A percentile compares a stretch with the other conserved stretches of the same genome.
phyloP scores from a whole-genome alignment of 805 yeast species.

The Starmerella bombi region DNA sequence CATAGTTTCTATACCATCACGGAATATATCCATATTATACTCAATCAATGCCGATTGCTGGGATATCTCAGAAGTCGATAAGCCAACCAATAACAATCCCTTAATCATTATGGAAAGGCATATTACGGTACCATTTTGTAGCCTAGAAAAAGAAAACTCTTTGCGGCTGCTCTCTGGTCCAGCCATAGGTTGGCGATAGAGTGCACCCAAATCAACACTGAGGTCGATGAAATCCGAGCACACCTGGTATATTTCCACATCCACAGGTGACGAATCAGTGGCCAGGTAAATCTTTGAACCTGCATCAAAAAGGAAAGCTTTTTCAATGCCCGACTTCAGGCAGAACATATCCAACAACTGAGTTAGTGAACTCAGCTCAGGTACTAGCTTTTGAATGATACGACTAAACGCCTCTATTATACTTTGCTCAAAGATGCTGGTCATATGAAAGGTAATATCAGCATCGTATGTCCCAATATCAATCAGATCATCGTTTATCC shows the following conservation, averaged over 20 bases:
- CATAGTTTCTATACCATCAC: conserved; percentile 39
- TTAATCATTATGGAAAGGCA: conserved; percentile 85
- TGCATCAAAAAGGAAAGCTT: conserved; percentile 82
- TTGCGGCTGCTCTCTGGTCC: conserved; percentile 4
- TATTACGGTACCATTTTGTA: conserved; percentile 72
- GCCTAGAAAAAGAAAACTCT: conserved; percentile 32
- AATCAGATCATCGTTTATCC: conserved; percentile 82
- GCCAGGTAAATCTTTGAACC: conserved; percentile 90
- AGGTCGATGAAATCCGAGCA: conserved; percentile 96
- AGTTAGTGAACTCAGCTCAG: conserved; percentile 78
- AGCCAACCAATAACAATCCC: conserved; percentile 81
- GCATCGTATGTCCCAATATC: conserved; percentile 87
- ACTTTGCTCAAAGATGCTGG: conserved; percentile 90
- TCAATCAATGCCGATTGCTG: conserved; percentile 57
- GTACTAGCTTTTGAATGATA: conserved; percentile 79
- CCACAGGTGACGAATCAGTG: conserved; percentile 91
- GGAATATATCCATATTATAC: conserved; percentile 73
- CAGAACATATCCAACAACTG: conserved; percentile 78
- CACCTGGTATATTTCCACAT: conserved; percentile 87
- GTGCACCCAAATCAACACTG: conserved; percentile 62
- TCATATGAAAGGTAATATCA: conserved; percentile 77
- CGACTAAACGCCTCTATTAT: conserved; percentile 91
- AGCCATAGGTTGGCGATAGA: conserved; percentile 22
- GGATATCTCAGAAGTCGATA: conserved; percentile 55
- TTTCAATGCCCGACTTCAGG: conserved; percentile 80